Evolutionary conservation across 169 alveolate genomes (phyloP).

Genomic region (Babesia ovis): DNA sequence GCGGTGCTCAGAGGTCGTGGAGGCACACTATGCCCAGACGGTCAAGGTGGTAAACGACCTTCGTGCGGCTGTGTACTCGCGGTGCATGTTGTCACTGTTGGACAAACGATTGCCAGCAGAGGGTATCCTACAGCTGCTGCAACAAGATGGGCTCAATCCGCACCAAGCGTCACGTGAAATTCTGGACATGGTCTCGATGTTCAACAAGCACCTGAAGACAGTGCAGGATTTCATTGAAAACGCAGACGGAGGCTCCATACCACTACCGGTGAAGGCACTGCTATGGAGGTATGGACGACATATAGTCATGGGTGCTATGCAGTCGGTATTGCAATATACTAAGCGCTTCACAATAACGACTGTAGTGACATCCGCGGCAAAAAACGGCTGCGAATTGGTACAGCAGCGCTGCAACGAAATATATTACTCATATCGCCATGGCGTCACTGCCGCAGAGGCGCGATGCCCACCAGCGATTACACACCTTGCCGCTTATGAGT

Average conservation of each 20-base stretch:
- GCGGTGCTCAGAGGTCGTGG: slow-evolving; percentile 9
- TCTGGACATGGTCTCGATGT: not conserved
- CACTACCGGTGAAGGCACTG: slow-evolving; percentile 40
- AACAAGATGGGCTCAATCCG: not conserved
- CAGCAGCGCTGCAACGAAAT: slow-evolving; percentile 2
- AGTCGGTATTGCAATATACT: slow-evolving; percentile 5
- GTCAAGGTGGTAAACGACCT: slow-evolving; percentile 28
- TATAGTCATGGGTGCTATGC: slow-evolving; percentile 23
- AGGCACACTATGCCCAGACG: slow-evolving; percentile 12
- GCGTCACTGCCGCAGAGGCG: not conserved
- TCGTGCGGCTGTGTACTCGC: slow-evolving; percentile 42
- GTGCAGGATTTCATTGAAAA: slow-evolving; percentile 37
- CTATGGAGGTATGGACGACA: slow-evolving; percentile 42
- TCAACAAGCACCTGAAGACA: slow-evolving; percentile 5
- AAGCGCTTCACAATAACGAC: not conserved
- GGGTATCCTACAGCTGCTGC: slow-evolving; percentile 9
- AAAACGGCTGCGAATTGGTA: slow-evolving; percentile 6
- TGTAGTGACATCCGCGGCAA: not conserved
- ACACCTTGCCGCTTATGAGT: slow-evolving; percentile 22
- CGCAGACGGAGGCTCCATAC: slow-evolving; percentile 41
- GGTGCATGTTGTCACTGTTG: slow-evolving; percentile 36
- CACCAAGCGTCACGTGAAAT: slow-evolving; percentile 9
- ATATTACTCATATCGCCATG: slow-evolving; percentile 17
- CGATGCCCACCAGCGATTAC: not conserved
- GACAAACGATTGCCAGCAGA: slow-evolving; percentile 31